phyloP scores from a whole-genome alignment of 2,329 filamentous ascomycete genomes.

The Aspergillus phoenicis region DNA sequence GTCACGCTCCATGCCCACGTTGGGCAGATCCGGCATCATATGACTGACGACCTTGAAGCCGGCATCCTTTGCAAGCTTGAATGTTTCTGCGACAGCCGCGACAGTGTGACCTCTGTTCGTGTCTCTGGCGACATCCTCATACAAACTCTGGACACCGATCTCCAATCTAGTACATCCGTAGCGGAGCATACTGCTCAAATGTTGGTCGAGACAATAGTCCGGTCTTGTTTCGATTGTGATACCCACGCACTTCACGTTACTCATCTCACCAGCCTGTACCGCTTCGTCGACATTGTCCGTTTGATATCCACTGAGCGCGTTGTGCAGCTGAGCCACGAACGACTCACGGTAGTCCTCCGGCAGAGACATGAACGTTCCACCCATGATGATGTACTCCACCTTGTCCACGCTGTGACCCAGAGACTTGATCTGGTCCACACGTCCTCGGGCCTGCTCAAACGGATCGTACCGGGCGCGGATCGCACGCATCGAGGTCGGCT shows the following conservation, averaged over 20 bases:
- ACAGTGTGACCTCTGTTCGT: slow-evolving; percentile 97
- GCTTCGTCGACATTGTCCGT: slow-evolving; percentile 94
- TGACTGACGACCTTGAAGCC: slow-evolving; percentile 99
- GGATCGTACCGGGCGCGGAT: slow-evolving; percentile 97
- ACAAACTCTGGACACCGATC: slow-evolving; percentile 92
- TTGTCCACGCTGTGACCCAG: slow-evolving; percentile 97
- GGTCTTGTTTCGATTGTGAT: slow-evolving; percentile 98
- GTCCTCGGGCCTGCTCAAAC: slow-evolving; percentile 92
- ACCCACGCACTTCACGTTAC: slow-evolving; percentile 94
- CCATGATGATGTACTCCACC: slow-evolving; percentile 99
- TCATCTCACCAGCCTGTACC: slow-evolving; percentile 92
- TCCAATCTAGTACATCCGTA: slow-evolving; percentile 96
- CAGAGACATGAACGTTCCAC: slow-evolving; percentile 97
- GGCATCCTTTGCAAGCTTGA: slow-evolving; percentile 94
- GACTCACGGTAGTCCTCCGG: slow-evolving; percentile 84
- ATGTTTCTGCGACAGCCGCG: slow-evolving; percentile 91
- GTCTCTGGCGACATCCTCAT: slow-evolving; percentile 97
- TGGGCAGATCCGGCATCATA: slow-evolving; percentile 99
- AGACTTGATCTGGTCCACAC: slow-evolving; percentile 94
- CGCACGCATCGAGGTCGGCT: slow-evolving; percentile 97
- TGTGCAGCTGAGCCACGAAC: slow-evolving; percentile 95
- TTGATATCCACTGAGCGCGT: slow-evolving; percentile 93
- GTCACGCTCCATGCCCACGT: slow-evolving; percentile 97
- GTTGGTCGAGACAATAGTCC: slow-evolving; percentile 95
- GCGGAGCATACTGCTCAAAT: slow-evolving; percentile 92